Percentiles rank a stretch among this genome's conserved stretches.
phyloP scores from a whole-genome alignment of 179 eudicot species.

The Camellia oleifera region DNA sequence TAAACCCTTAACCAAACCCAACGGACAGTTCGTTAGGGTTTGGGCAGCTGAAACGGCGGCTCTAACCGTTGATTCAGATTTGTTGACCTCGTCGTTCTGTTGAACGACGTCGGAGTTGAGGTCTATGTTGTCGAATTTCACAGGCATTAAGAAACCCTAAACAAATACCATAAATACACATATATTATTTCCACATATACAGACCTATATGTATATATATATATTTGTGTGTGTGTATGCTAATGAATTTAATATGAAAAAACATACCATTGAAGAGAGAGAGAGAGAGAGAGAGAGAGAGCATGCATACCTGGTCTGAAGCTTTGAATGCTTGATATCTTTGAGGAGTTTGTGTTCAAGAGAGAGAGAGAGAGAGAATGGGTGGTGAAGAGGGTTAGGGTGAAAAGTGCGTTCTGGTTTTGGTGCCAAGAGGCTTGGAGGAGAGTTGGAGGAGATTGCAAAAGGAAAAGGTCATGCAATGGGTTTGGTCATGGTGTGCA shows the following conservation, averaged over 20 bases:
- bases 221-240: not conserved
- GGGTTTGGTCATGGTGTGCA: too few relatives aligned
- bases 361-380: not conserved
- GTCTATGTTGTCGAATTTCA: conserved; percentile 10
- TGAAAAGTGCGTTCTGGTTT: too few relatives aligned
- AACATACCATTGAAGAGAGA: not conserved
- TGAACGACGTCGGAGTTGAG: conserved; percentile 16
- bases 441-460: too few relatives aligned
- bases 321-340: not conserved
- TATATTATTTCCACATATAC: not conserved
- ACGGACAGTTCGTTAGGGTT: conserved; percentile 8
- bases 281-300: not conserved
- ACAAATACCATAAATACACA: conserved; percentile 11
- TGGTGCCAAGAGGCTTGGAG: too few relatives aligned
- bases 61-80: not conserved
- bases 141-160: conserved; percentile 23
- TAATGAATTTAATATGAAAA: not conserved
- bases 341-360: not conserved
- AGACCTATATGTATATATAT: not conserved
- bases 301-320: conserved; percentile 12
- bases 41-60: not conserved
- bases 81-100: conserved; percentile 7
- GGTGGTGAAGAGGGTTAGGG: not conserved
- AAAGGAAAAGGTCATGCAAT: too few relatives aligned
- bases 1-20: not conserved